Conservation (phyloP, 345 rosid species). For the Populus pruinosa region DNA sequence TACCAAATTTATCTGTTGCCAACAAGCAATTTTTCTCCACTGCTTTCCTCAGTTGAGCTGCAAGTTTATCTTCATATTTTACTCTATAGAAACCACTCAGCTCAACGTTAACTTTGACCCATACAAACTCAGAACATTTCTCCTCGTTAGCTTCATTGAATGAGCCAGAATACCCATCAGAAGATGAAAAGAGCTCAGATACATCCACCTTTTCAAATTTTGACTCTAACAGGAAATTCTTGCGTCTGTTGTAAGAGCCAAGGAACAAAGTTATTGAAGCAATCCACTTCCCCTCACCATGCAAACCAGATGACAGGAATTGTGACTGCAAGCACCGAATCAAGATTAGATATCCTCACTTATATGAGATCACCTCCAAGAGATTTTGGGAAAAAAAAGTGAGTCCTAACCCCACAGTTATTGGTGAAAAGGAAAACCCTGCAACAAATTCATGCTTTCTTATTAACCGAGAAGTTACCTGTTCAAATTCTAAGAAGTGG, state of each 20-base stretch:
- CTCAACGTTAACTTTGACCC: slow-evolving; percentile 42
- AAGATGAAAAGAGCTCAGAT: slow-evolving; percentile 22
- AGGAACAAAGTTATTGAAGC: slow-evolving; percentile 35
- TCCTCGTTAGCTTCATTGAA: no score
- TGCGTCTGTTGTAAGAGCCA: slow-evolving; percentile 26
- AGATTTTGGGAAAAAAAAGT: no score
- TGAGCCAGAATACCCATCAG: background rate
- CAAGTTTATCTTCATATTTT: slow-evolving; percentile 36
- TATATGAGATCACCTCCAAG: background rate
- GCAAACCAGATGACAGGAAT: slow-evolving; percentile 26
- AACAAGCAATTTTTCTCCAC: slow-evolving; percentile 25
- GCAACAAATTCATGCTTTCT: background rate
- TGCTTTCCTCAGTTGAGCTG: slow-evolving; percentile 31
- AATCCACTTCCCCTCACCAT: slow-evolving; percentile 32
- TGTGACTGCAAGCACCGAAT: slow-evolving; percentile 24
- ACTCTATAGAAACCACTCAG: slow-evolving; percentile 46
- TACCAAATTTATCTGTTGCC: slow-evolving; percentile 37
- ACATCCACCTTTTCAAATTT: slow-evolving; percentile 27
- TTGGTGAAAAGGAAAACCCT: no score
- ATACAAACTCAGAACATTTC: background rate
- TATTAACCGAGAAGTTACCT: slow-evolving; percentile 19
- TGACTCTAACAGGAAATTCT: slow-evolving; percentile 35
- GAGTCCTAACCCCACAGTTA: no score
- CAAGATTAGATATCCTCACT: background rate
- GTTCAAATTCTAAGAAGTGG: slow-evolving; percentile 31